Conservation (phyloP, 108 stramenopile species). For the Epipyxis sp. region DNA sequence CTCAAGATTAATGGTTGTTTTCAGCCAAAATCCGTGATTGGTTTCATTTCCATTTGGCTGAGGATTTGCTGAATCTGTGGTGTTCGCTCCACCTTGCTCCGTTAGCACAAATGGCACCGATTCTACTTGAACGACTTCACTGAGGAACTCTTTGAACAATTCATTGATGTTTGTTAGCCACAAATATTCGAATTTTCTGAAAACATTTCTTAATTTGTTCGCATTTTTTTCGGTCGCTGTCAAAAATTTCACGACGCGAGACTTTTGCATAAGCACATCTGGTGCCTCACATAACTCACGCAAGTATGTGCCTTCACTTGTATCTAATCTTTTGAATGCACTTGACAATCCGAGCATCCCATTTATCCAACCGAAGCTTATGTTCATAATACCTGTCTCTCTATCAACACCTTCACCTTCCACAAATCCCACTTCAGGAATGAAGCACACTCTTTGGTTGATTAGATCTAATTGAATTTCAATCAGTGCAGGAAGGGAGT, state of each 20-base stretch:
- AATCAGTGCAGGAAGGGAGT: conserved; percentile 27
- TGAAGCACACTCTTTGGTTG: conserved; percentile 33
- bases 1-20: conserved; percentile 32
- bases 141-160: conserved; percentile 54
- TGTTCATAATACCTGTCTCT: conserved; percentile 24
- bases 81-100: neutral
- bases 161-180: conserved; percentile 57
- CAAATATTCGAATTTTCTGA: conserved; percentile 55
- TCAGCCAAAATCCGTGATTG: neutral
- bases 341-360: conserved; percentile 33
- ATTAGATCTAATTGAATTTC: conserved; percentile 45
- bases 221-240: conserved; percentile 46
- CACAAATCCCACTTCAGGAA: conserved; percentile 34
- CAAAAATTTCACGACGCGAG: neutral
- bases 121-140: conserved; percentile 21
- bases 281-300: conserved; percentile 43
- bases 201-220: conserved; percentile 36
- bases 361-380: conserved; percentile 38
- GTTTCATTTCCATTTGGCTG: neutral
- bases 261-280: neutral
- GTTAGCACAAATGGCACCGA: neutral
- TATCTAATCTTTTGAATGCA: conserved; percentile 53
- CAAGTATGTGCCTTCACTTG: conserved; percentile 52
- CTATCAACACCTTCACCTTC: neutral
- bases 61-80: neutral